Conservation (phyloP, 164 flowering plant genomes). For the Umbilicus rupestris region DNA sequence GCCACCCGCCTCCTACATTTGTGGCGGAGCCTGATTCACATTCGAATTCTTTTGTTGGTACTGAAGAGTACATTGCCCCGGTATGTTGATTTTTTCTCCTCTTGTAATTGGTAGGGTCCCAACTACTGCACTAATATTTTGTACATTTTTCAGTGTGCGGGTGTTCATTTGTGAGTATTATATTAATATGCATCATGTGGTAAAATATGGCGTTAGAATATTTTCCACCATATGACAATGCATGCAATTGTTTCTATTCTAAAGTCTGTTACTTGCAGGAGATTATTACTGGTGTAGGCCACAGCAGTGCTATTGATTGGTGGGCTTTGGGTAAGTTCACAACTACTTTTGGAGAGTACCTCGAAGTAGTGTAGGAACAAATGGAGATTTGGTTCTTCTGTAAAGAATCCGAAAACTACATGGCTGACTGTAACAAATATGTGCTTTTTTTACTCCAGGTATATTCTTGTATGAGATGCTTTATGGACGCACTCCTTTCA, state of each 20-base stretch:
- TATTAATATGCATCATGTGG: too few relatives aligned
- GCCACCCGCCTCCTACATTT: slow-evolving; percentile 65
- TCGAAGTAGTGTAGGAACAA: too few relatives aligned
- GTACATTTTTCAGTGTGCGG: not conserved
- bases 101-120: not conserved
- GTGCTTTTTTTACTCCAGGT: slow-evolving; percentile 31
- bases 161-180: too few relatives aligned
- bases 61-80: slow-evolving; percentile 99
- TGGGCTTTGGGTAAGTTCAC: slow-evolving; percentile 94
- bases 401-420: not conserved
- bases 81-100: slow-evolving; percentile 29
- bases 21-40: slow-evolving; percentile 79
- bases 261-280: slow-evolving; percentile 49
- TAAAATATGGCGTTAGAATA: too few relatives aligned
- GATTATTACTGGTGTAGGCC: slow-evolving; percentile 86
- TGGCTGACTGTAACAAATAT: not conserved
- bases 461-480: slow-evolving; percentile 93
- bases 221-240: too few relatives aligned
- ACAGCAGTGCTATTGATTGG: slow-evolving; percentile 94
- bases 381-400: not conserved
- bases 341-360: not conserved
- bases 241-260: not conserved
- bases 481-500: slow-evolving; percentile 94
- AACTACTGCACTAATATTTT: not conserved
- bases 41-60: slow-evolving; percentile 97